Conservation (phyloP, 208 protist species). For the Trypanosoma conorhini region DNA sequence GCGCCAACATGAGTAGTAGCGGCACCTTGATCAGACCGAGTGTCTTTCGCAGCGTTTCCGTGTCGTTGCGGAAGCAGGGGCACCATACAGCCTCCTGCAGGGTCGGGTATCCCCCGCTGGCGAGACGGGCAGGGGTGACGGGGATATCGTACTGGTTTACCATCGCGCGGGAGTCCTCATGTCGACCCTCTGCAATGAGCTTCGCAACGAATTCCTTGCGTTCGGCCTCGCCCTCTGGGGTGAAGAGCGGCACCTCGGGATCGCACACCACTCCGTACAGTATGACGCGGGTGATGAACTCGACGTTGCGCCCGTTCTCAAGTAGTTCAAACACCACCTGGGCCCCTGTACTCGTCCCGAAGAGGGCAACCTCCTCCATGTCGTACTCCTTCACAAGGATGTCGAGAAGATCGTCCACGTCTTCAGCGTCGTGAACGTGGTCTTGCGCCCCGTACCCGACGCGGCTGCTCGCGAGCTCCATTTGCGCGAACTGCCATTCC, state of each 20-base stretch:
- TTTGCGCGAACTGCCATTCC: slow-evolving; percentile 61
- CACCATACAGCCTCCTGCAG: slow-evolving; percentile 82
- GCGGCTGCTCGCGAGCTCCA: slow-evolving; percentile 56
- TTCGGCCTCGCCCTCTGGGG: slow-evolving; percentile 24
- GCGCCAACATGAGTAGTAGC: slow-evolving; percentile 54
- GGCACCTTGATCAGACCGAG: slow-evolving; percentile 50
- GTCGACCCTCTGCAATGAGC: slow-evolving; percentile 39
- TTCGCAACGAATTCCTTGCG: slow-evolving; percentile 35
- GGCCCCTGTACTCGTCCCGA: slow-evolving; percentile 72
- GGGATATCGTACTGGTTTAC: slow-evolving; percentile 63
- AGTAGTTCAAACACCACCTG: slow-evolving; percentile 72
- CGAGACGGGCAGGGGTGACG: slow-evolving; percentile 61
- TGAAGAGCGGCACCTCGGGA: slow-evolving; percentile 39
- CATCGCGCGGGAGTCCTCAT: slow-evolving; percentile 56
- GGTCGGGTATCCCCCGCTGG: slow-evolving; percentile 40
- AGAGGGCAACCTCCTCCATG: slow-evolving; percentile 65
- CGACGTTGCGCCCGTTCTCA: slow-evolving; percentile 26
- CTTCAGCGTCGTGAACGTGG: slow-evolving; percentile 67
- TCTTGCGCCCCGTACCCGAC: slow-evolving; percentile 54
- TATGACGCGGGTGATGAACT: slow-evolving; percentile 58
- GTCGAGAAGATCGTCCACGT: slow-evolving; percentile 63
- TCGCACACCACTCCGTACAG: slow-evolving; percentile 64
- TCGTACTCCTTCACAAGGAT: slow-evolving; percentile 45
- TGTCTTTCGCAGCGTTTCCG: slow-evolving; percentile 28
- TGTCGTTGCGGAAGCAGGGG: slow-evolving; percentile 40